phyloP scores from a whole-genome alignment of 2,329 filamentous ascomycete species.

The Fusarium praegraminearum region DNA sequence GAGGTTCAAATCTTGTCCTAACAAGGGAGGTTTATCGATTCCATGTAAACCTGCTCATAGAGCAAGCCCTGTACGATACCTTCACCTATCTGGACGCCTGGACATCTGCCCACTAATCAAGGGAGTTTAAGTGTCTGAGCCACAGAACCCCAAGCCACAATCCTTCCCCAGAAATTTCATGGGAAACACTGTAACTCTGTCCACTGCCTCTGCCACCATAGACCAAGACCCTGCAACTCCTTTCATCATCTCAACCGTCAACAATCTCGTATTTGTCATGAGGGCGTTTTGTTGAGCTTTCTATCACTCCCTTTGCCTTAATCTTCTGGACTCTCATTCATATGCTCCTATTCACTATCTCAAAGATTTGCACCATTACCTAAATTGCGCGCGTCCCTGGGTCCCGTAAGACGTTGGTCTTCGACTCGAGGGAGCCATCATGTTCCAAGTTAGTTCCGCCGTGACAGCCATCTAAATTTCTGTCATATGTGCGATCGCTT shows the following conservation, averaged over 20 bases:
- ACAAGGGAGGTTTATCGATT: neutral
- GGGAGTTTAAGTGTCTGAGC: slow-evolving; percentile 24
- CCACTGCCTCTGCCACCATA: slow-evolving; percentile 31
- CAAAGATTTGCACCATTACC: slow-evolving; percentile 3
- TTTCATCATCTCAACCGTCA: slow-evolving; percentile 34
- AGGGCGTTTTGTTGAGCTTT: slow-evolving; percentile 31
- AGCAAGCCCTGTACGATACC: neutral
- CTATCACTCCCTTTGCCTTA: neutral
- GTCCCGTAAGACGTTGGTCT: slow-evolving; percentile 34
- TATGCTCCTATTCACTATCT: neutral
- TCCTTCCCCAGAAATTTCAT: slow-evolving; percentile 36
- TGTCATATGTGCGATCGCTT: neutral
- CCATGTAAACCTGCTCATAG: neutral
- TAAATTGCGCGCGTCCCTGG: slow-evolving; percentile 35
- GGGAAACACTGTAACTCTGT: slow-evolving; percentile 34
- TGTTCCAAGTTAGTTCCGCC: slow-evolving; percentile 50
- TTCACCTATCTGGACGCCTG: neutral
- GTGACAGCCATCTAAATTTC: neutral
- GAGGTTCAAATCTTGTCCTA: too few relatives aligned
- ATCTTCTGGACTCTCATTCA: slow-evolving; percentile 13
- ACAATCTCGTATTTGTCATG: slow-evolving; percentile 27
- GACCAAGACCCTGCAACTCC: slow-evolving; percentile 38
- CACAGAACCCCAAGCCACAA: slow-evolving; percentile 29
- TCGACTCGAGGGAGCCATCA: slow-evolving; percentile 42
- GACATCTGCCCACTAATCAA: neutral